These are phyloP conservation scores for Aristolochia fimbriata DNA, from an alignment of 164 flowering plant genomes.

Conservation along the genomic window DNA sequence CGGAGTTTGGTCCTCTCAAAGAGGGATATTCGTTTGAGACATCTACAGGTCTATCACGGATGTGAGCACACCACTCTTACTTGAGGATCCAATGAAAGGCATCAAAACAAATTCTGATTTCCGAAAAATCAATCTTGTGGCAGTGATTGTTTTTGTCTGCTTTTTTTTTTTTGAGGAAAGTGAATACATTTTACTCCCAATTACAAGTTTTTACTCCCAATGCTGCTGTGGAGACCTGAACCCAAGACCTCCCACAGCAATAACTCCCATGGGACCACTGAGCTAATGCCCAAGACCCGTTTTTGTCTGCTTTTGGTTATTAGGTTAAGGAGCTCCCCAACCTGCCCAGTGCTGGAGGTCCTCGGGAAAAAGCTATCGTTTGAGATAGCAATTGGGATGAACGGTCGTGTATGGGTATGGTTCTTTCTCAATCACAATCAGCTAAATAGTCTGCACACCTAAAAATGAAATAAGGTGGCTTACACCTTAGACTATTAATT, in stretches of 20 bases:
- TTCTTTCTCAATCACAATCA: background rate
- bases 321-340: constrained; percentile 81
- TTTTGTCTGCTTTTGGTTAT: constrained; percentile 4
- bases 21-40: constrained; percentile 87
- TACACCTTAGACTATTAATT: background rate
- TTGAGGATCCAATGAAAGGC: no score
- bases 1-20: constrained; percentile 75
- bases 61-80: constrained; percentile 27
- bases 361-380: constrained; percentile 89
- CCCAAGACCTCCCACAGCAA: no score
- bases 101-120: background rate
- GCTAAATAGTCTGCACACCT: no score
- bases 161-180: no score
- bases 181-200: no score
- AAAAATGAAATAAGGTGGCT: no score
- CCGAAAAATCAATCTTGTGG: background rate
- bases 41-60: constrained; percentile 79
- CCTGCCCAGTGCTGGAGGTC: constrained; percentile 89
- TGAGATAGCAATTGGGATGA: constrained; percentile 90
- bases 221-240: no score
- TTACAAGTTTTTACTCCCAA: no score
- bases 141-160: constrained; percentile 1
- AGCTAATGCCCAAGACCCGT: no score
- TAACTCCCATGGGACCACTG: no score
- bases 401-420: constrained; percentile 93